phyloP scores from a whole-genome alignment of 106 monocot species.

The Platanthera guangdongensis region DNA sequence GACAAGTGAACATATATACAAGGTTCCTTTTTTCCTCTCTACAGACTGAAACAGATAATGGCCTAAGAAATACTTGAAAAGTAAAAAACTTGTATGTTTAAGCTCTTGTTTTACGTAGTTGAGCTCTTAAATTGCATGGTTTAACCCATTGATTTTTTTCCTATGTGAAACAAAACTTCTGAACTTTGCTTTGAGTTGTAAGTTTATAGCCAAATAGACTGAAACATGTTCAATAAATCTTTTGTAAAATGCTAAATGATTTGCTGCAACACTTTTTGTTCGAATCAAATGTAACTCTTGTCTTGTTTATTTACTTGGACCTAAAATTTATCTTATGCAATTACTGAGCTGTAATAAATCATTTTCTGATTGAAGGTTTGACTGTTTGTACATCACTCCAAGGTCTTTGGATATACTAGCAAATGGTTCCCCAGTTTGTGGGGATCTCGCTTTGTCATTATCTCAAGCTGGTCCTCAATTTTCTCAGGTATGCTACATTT shows the following conservation, averaged over 20 bases:
- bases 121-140: no score
- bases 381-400: slow-evolving; percentile 87
- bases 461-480: slow-evolving; percentile 98
- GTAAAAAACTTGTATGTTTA: no score
- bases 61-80: no score
- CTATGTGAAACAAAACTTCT: background rate
- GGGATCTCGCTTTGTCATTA: slow-evolving; percentile 89
- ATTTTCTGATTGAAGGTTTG: slow-evolving; percentile 58
- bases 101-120: no score
- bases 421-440: slow-evolving; percentile 93
- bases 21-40: no score
- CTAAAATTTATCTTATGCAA: background rate
- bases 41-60: no score
- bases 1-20: no score
- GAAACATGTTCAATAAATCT: no score
- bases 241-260: no score
- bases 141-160: no score
- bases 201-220: background rate
- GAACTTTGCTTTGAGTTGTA: background rate
- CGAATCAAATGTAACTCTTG: no score
- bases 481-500: slow-evolving; percentile 57
- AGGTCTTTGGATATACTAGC: slow-evolving; percentile 86
- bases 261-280: no score
- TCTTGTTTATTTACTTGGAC: background rate
- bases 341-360: background rate